phyloP scores from a whole-genome alignment of 2,329 filamentous ascomycete species.

The Ophiobolus disseminans region DNA sequence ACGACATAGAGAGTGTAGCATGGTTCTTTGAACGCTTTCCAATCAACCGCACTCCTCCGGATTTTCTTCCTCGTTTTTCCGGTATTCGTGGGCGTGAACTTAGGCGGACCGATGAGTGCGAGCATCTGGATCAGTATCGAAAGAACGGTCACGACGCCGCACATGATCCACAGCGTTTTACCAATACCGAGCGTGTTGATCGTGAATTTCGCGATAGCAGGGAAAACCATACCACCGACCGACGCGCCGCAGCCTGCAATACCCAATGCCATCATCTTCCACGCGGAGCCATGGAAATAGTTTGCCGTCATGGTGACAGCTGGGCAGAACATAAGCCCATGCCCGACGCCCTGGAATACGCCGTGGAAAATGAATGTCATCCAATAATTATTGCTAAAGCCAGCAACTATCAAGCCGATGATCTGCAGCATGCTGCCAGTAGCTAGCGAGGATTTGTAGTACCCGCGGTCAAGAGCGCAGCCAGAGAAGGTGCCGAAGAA shows the following conservation, averaged over 20 bases:
- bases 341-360: constrained; percentile 32
- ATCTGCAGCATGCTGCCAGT: constrained; percentile 50
- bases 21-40: constrained; percentile 44
- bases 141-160: constrained; percentile 34
- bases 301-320: constrained; percentile 42
- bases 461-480: constrained; percentile 57
- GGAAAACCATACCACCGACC: constrained; percentile 25
- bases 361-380: constrained; percentile 43
- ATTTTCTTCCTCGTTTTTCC: too few species aligned
- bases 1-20: constrained; percentile 41
- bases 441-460: constrained; percentile 50
- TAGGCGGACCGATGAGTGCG: constrained; percentile 31
- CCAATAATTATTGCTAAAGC: constrained; percentile 52
- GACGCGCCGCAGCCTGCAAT: constrained; percentile 20
- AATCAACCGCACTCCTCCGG: too few species aligned
- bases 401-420: constrained; percentile 58
- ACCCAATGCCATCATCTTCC: constrained; percentile 13
- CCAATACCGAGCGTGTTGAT: constrained; percentile 51
- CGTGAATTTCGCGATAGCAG: constrained; percentile 14
- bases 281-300: constrained; percentile 14
- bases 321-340: constrained; percentile 29
- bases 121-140: constrained; percentile 3
- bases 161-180: constrained; percentile 67
- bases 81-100: too few species aligned
- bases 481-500: constrained; percentile 55